Percentiles rank a stretch among this genome's conserved stretches.
Evolutionary conservation across 768 basidiomycete genomes (phyloP).

Genomic region (Cystofilobasidium capitatum): DNA sequence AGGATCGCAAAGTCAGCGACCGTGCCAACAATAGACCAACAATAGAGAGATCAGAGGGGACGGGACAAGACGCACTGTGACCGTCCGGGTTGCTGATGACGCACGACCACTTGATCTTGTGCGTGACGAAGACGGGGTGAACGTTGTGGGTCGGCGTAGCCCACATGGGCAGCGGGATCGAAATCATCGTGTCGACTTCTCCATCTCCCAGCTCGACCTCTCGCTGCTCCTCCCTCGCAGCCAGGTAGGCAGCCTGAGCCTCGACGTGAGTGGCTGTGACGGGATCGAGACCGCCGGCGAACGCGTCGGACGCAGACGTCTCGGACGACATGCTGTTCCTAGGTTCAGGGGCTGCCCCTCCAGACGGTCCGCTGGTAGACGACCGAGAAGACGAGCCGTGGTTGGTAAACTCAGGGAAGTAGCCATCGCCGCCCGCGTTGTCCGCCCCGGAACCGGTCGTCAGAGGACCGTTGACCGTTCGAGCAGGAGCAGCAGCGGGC

Average conservation of each 20-base stretch:
- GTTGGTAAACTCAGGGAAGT: slow-evolving; percentile 16
- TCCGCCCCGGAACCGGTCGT: neutral
- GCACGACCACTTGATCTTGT: slow-evolving; percentile 58
- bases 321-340: slow-evolving; percentile 13
- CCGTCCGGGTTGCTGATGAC: slow-evolving; percentile 77
- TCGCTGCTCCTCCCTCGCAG: slow-evolving; percentile 31
- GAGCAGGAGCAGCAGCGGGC: neutral
- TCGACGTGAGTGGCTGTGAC: slow-evolving; percentile 22
- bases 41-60: neutral
- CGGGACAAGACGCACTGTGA: slow-evolving; percentile 45
- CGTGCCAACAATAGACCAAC: neutral
- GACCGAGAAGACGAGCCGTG: neutral
- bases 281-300: slow-evolving; percentile 16
- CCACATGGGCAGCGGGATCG: slow-evolving; percentile 52
- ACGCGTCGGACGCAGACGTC: slow-evolving; percentile 4
- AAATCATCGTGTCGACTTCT: slow-evolving; percentile 51
- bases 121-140: slow-evolving; percentile 64
- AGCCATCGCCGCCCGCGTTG: slow-evolving; percentile 4
- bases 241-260: slow-evolving; percentile 28
- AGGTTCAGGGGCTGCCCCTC: neutral
- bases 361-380: neutral
- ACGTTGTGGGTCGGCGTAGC: slow-evolving; percentile 42
- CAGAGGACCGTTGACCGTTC: neutral
- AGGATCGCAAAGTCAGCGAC: neutral
- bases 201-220: slow-evolving; percentile 38